Evolutionary conservation across 176 grass and related monocot genomes (phyloP).

Genomic region (Avena eriantha): DNA sequence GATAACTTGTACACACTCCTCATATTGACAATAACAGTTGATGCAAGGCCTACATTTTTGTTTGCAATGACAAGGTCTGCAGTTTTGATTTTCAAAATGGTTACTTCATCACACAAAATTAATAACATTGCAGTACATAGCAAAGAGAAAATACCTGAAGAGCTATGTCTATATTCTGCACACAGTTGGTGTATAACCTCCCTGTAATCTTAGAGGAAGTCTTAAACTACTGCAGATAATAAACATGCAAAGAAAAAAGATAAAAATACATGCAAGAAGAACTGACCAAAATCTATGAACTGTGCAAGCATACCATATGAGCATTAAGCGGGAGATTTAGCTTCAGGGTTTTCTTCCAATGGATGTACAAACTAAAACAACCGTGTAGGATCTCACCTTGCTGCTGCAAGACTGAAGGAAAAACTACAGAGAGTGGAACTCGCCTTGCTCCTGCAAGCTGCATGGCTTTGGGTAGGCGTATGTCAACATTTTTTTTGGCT

Average conservation of each 20-base stretch:
- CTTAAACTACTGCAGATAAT: not conserved
- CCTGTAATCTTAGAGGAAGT: not conserved
- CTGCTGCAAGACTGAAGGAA: too few species aligned
- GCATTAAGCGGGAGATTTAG: too few species aligned
- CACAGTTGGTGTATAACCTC: not conserved
- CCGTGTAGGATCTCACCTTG: too few species aligned
- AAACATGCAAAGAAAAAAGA: not conserved
- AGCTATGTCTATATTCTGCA: not conserved
- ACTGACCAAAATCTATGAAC: not conserved
- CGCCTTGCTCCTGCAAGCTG: too few species aligned
- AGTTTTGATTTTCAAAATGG: not conserved
- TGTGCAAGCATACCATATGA: too few species aligned
- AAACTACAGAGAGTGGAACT: too few species aligned
- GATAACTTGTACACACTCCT: not conserved
- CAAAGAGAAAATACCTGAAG: not conserved
- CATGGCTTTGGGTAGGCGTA: too few species aligned
- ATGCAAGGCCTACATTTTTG: not conserved
- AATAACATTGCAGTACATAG: not conserved
- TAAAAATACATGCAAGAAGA: not conserved
- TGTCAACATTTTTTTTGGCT: too few species aligned
- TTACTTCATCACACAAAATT: not conserved
- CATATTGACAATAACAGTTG: not conserved
- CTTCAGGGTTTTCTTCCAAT: too few species aligned
- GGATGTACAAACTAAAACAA: too few species aligned
- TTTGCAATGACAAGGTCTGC: not conserved